phyloP scores from a whole-genome alignment of 2,329 filamentous ascomycete species.

The Trichoderma citrinoviride region DNA sequence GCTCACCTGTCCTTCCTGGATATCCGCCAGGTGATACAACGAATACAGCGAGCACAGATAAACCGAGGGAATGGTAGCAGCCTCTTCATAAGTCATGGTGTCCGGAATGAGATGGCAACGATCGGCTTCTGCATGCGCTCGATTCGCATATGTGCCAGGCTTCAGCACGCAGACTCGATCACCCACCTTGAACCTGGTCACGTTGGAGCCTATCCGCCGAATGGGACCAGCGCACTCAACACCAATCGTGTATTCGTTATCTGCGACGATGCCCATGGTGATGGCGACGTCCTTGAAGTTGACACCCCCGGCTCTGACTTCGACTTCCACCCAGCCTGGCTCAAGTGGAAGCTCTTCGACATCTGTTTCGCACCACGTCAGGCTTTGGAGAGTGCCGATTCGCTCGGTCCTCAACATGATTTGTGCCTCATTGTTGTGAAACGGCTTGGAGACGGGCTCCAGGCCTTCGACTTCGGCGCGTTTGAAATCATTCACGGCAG shows the following conservation, averaged over 20 bases:
- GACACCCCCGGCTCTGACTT: neutral
- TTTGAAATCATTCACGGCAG: no score
- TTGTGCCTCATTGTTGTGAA: no score
- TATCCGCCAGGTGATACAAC: neutral
- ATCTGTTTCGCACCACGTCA: neutral
- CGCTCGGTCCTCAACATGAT: no score
- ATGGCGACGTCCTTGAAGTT: constrained; percentile 1
- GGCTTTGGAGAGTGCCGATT: no score
- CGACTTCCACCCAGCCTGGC: neutral
- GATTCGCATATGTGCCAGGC: no score
- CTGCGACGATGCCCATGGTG: neutral
- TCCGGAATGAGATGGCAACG: neutral
- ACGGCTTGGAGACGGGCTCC: no score
- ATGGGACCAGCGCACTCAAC: neutral
- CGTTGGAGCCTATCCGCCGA: no score
- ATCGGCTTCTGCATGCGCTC: no score
- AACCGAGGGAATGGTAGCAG: neutral
- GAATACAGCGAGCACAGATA: neutral
- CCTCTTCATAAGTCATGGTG: neutral
- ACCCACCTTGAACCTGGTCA: no score
- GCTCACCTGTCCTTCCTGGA: constrained; percentile 23
- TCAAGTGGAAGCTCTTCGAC: neutral
- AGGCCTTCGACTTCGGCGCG: no score
- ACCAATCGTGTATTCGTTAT: neutral
- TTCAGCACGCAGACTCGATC: no score